These are phyloP conservation scores for Protoeuglena noctilucae DNA, from an alignment of 139 green algal genomes.

Conservation along the genomic window DNA sequence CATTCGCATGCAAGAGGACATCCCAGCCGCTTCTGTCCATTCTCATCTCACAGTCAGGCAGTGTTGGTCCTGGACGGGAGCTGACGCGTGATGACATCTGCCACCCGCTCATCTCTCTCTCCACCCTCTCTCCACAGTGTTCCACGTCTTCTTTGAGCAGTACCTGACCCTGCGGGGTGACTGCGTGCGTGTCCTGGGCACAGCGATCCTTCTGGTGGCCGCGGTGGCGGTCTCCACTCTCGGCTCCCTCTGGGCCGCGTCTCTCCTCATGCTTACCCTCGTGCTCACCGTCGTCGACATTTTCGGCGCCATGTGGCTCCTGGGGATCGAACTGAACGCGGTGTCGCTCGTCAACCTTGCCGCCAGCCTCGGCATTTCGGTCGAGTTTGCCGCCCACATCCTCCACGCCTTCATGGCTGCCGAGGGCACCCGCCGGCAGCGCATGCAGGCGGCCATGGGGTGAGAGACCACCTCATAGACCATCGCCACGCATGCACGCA, in stretches of 20 bases:
- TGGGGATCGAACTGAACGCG: constrained; percentile 52
- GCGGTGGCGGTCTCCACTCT: no score
- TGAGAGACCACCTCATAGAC: no score
- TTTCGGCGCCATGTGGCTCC: constrained; percentile 49
- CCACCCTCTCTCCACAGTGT: no score
- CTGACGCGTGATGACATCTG: no score
- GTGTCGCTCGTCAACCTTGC: constrained; percentile 64
- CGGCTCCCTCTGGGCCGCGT: constrained; percentile 27
- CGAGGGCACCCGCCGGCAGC: constrained; percentile 16
- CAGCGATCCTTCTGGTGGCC: neutral
- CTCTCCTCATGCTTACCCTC: constrained; percentile 39
- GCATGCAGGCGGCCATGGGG: constrained; percentile 8
- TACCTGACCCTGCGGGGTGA: constrained; percentile 45
- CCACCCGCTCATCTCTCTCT: no score
- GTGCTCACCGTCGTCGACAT: constrained; percentile 54
- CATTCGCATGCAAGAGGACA: no score
- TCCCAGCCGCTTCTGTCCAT: no score
- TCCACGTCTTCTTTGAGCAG: constrained; percentile 92
- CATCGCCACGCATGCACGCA: no score
- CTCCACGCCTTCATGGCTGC: constrained; percentile 47
- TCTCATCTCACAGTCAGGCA: no score
- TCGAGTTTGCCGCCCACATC: constrained; percentile 72
- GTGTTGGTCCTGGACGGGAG: no score
- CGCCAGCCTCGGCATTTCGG: constrained; percentile 55
- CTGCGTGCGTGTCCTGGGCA: constrained; percentile 17